Percentiles rank a stretch among this genome's conserved stretches.
Evolutionary conservation across 176 grass and related monocot species (phyloP).

Genomic region (Ampelocalamus luodianensis): DNA sequence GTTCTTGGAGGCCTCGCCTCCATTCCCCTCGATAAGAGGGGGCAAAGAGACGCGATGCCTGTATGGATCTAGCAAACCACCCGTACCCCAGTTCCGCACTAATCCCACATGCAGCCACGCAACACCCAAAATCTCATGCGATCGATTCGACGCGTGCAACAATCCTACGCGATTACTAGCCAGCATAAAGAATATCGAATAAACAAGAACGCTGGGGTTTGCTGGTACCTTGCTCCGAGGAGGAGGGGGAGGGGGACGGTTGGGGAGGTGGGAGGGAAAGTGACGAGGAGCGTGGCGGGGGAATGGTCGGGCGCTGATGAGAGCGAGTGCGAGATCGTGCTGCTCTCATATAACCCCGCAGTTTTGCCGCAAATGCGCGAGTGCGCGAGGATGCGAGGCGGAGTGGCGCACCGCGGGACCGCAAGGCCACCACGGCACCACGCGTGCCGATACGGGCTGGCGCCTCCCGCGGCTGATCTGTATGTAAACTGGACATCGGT

Average conservation of each 20-base stretch:
- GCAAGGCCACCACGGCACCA: background rate
- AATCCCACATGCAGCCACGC: background rate
- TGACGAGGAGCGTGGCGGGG: constrained; percentile 7
- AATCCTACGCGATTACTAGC: background rate
- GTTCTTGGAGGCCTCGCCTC: background rate
- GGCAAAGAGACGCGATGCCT: background rate
- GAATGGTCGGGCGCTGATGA: background rate
- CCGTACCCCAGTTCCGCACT: background rate
- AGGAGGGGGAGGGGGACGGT: background rate
- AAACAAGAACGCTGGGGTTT: background rate
- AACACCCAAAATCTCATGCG: background rate
- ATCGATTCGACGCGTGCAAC: background rate
- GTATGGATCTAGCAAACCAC: background rate
- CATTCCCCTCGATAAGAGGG: background rate
- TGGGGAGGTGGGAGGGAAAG: background rate
- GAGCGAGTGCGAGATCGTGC: background rate
- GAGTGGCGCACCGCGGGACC: constrained; percentile 25
- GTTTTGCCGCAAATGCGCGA: background rate
- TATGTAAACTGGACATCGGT: background rate
- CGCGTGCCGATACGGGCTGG: background rate
- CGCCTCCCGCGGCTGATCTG: background rate
- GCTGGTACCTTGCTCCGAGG: constrained; percentile 40
- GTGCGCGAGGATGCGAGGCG: background rate
- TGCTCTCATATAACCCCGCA: background rate
- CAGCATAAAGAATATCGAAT: background rate